phyloP scores from a whole-genome alignment of 148 eudicot species.

The Silene latifolia region DNA sequence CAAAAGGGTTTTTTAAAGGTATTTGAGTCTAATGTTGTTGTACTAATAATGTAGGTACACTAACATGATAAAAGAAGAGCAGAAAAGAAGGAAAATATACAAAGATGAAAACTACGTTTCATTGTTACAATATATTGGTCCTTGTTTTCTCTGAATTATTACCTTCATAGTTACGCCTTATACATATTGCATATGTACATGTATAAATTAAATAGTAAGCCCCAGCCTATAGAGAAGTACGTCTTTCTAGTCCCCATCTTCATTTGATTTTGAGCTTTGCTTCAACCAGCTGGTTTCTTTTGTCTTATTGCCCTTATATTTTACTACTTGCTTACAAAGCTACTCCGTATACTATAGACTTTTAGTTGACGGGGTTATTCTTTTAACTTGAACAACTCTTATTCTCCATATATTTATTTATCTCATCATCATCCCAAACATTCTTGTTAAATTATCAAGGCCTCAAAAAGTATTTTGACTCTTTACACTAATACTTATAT shows the following conservation, averaged over 20 bases:
- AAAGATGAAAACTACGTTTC: slow-evolving; percentile 12
- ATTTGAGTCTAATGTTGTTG: no score
- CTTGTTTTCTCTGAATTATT: not conserved
- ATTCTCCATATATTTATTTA: no score
- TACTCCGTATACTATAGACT: no score
- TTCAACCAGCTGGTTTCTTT: slow-evolving; percentile 12
- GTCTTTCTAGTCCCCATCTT: slow-evolving; percentile 20
- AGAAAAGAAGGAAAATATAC: not conserved
- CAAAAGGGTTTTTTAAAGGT: no score
- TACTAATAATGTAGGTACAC: not conserved
- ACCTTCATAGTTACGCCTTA: slow-evolving; percentile 1
- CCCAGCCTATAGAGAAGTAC: slow-evolving; percentile 19
- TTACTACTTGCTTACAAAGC: not conserved
- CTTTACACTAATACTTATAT: no score
- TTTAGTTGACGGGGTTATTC: no score
- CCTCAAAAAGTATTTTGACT: no score
- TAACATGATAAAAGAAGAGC: not conserved
- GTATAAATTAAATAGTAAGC: slow-evolving; percentile 11
- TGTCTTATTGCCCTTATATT: not conserved
- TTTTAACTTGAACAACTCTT: no score
- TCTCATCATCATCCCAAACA: no score
- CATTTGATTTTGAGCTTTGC: not conserved
- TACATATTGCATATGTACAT: slow-evolving; percentile 7
- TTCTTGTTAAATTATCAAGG: no score
- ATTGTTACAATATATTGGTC: not conserved